A percentile compares a stretch with the other conserved stretches of the same genome.
These are phyloP conservation scores for Clarireedia monteithiana DNA, from an alignment of 2,329 filamentous ascomycete species.

Conservation along the genomic window DNA sequence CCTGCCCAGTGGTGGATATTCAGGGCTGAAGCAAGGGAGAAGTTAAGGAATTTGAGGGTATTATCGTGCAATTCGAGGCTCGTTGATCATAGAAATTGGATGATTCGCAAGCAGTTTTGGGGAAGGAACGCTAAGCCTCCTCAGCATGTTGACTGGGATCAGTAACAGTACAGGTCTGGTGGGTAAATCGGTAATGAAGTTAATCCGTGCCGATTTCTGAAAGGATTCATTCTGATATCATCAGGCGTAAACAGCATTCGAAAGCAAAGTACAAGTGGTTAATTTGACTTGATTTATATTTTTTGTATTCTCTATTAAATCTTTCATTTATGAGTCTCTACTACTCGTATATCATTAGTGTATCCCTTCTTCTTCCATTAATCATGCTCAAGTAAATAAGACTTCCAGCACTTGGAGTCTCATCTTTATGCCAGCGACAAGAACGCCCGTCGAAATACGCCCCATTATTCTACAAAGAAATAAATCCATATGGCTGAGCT, in stretches of 20 bases:
- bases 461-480: not conserved
- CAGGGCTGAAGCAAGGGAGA: conserved; percentile 17
- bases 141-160: not conserved
- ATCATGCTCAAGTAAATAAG: not conserved
- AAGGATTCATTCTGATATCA: not conserved
- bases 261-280: no score
- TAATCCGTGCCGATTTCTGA: not conserved
- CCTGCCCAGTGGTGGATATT: conserved; percentile 18
- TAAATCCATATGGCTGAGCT: not conserved
- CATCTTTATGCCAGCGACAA: not conserved
- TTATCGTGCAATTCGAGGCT: not conserved
- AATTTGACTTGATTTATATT: no score
- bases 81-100: not conserved
- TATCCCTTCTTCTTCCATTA: not conserved
- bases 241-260: no score
- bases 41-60: not conserved
- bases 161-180: not conserved
- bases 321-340: not conserved
- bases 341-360: not conserved
- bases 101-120: conserved; percentile 6
- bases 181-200: not conserved
- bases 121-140: conserved; percentile 10
- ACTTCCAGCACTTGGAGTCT: conserved; percentile 28
- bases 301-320: no score
- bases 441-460: not conserved